Evolutionary conservation across 192 early-diverging fungal species (phyloP).

Genomic region (Obelidium mucronatum): DNA sequence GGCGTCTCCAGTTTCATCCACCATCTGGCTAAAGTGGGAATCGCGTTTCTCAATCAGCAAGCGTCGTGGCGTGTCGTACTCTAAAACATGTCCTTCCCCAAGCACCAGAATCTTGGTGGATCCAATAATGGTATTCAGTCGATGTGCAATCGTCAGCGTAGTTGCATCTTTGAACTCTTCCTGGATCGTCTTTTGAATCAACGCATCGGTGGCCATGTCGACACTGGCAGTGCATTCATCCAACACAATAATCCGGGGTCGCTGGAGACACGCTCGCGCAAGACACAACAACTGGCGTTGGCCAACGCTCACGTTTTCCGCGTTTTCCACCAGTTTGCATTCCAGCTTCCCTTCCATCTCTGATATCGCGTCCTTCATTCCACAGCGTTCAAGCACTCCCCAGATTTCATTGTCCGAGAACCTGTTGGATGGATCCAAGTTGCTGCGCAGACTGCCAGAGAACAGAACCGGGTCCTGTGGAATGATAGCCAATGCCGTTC

Average conservation of each 20-base stretch:
- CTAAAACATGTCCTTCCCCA: conserved; percentile 53
- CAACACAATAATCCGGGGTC: conserved; percentile 59
- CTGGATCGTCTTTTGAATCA: conserved; percentile 83
- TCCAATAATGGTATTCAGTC: conserved; percentile 75
- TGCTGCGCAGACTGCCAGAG: conserved; percentile 52
- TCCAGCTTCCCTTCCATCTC: conserved; percentile 42
- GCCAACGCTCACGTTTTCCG: conserved; percentile 55
- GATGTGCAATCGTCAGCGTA: conserved; percentile 85
- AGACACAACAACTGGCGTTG: conserved; percentile 87
- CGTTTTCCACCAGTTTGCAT: conserved; percentile 39
- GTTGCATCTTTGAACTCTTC: conserved; percentile 73
- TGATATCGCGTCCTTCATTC: conserved; percentile 47
- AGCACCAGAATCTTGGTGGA: conserved; percentile 56
- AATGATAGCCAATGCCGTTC: conserved; percentile 56
- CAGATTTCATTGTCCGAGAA: conserved; percentile 73
- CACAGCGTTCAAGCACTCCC: conserved; percentile 55
- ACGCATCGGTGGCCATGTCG: conserved; percentile 60
- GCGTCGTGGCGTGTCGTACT: conserved; percentile 56
- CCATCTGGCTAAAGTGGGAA: conserved; percentile 45
- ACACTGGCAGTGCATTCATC: conserved; percentile 78
- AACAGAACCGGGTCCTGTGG: conserved; percentile 75
- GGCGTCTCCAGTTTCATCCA: conserved; percentile 53
- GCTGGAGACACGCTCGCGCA: conserved; percentile 60
- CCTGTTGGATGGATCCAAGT: conserved; percentile 72
- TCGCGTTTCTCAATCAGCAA: conserved; percentile 29